Conservation (phyloP, 805 yeast genomes). For the Tetrapisispora pingtungensis region DNA sequence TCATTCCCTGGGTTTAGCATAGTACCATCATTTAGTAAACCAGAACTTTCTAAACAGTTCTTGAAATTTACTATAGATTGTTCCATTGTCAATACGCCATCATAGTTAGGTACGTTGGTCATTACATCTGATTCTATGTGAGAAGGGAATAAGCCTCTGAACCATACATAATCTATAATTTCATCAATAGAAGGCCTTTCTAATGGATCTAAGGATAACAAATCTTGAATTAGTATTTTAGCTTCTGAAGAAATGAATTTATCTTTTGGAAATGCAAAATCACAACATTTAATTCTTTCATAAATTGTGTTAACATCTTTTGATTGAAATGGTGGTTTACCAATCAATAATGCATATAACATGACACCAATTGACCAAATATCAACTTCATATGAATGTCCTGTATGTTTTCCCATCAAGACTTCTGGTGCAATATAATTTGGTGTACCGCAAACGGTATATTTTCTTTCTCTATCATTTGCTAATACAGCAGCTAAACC, state of each 20-base stretch:
- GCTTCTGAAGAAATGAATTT: conserved; percentile 58
- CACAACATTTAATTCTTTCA: conserved; percentile 75
- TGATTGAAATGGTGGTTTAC: conserved; percentile 93
- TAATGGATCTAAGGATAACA: conserved; percentile 64
- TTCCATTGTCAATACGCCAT: conserved; percentile 41
- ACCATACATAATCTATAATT: conserved; percentile 72
- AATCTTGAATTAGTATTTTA: conserved; percentile 50
- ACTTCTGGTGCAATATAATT: conserved; percentile 97
- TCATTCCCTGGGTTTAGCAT: background rate
- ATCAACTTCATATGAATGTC: conserved; percentile 88
- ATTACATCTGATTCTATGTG: conserved; percentile 35
- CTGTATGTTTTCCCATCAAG: conserved; percentile 54
- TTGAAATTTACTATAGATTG: conserved; percentile 59
- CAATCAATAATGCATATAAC: conserved; percentile 79
- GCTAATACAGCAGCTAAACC: conserved; percentile 88
- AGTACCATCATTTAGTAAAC: conserved; percentile 34
- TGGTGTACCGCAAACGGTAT: conserved; percentile 95
- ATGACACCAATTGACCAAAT: conserved; percentile 95
- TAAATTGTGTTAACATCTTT: conserved; percentile 83
- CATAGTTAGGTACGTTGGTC: conserved; percentile 55
- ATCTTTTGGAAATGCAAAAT: conserved; percentile 68
- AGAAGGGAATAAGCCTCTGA: conserved; percentile 74
- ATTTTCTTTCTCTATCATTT: conserved; percentile 58
- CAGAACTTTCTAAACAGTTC: conserved; percentile 50
- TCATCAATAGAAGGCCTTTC: conserved; percentile 71